phyloP scores from a whole-genome alignment of 1,284 basidiomycete species.

The Ustilago tritici region DNA sequence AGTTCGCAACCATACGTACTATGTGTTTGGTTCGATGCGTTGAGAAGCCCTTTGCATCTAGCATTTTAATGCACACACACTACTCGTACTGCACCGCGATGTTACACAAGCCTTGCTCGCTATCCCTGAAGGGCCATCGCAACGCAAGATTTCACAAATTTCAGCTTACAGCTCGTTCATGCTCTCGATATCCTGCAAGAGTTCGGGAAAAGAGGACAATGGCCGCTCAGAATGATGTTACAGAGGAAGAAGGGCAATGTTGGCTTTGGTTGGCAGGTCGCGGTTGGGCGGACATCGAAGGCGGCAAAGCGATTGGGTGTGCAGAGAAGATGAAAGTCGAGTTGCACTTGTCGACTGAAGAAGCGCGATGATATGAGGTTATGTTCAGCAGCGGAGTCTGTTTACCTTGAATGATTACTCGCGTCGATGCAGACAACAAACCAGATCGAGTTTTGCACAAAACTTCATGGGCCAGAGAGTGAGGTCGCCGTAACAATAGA shows the following conservation, averaged over 20 bases:
- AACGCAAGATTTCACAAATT: too few species aligned
- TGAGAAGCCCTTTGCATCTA: background rate
- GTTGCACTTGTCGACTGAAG: background rate
- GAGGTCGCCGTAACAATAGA: background rate
- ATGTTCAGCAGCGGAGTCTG: conserved; percentile 2
- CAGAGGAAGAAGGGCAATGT: background rate
- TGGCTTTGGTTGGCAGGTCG: background rate
- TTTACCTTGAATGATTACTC: background rate
- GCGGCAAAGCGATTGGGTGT: background rate
- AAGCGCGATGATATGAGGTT: background rate
- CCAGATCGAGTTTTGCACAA: background rate
- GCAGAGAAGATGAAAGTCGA: background rate
- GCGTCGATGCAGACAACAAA: background rate
- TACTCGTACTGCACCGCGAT: background rate
- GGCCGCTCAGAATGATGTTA: background rate
- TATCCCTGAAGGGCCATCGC: background rate
- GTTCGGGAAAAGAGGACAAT: background rate
- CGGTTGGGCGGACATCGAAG: background rate
- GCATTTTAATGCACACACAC: background rate
- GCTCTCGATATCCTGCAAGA: background rate
- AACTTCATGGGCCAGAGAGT: background rate
- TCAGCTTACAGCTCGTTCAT: too few species aligned
- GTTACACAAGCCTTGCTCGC: background rate
- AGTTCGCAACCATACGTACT: background rate
- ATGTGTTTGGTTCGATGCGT: conserved; percentile 3